Evolutionary conservation across 352 stramenopile species (phyloP), one percentile per base, ranked within the genome.

Genomic region (Phytophthora ramorum): DNA sequence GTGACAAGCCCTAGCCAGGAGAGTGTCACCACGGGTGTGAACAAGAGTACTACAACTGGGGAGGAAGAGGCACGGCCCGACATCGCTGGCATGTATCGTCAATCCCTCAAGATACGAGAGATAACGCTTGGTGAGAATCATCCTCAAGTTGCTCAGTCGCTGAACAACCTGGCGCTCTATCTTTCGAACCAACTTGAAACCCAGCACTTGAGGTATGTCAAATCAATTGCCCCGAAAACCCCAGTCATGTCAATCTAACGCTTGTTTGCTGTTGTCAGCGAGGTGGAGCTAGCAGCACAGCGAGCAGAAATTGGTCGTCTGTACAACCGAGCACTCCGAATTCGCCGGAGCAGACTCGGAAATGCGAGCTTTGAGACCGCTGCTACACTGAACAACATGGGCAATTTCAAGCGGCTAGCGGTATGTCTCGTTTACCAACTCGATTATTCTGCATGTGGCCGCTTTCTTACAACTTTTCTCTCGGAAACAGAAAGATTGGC

Each of bases 81-180:
- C 50, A 87, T 93, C 34, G 83, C 86, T 65, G 53, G 55, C 8
- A 83, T 95, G 78, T 95, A 95, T 76, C 81, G 83, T 26, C 71
- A 78, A 28, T 93, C 84, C 19, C 81, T 95, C 10, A 79, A 86
- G 59, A 95, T 95, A 61, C 84, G 84, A 8, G 83, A 95, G 52
- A 70, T 71, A 46, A 85, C 73, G 4, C 69, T 92, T 45, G 83
- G 83, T 4, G 73, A 79, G 46, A 87, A 85, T 28, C 87, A 95
- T 46, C 87, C 84, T 10, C 84, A 93, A 56, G 87, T 95, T 32
- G 87, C 84, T 13, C 84, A 91, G 49, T 92, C 83, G 40, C 65
- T 95, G 13, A 95, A 95, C 67, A 95, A 95, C 57, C 58, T 95
- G 7, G 86, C 84, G 17, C 71, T 91, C 12, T 91, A 87, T 58